Percentiles rank a stretch among this genome's conserved stretches.
phyloP scores from a whole-genome alignment of 2,329 filamentous ascomycete species.

The Colletotrichum chlorophyti region DNA sequence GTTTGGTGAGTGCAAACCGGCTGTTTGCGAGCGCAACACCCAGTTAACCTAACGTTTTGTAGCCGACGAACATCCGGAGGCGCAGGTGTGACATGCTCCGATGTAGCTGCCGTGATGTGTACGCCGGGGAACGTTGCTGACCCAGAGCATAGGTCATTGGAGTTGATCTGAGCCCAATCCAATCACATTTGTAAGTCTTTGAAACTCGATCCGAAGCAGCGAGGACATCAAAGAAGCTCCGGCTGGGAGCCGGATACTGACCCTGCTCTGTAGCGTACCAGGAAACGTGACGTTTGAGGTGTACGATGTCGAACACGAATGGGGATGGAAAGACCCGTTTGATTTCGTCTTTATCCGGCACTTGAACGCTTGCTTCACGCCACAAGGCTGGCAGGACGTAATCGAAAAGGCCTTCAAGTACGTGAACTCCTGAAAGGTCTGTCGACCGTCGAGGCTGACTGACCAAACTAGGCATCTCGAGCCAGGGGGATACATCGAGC shows the following conservation, averaged over 20 bases:
- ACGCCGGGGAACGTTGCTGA: not conserved
- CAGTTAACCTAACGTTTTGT: not conserved
- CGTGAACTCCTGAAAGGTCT: not conserved
- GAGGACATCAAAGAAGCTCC: no score
- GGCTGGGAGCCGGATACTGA: no score
- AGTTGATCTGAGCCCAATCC: conserved; percentile 43
- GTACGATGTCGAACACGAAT: conserved; percentile 39
- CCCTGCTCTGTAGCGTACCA: conserved; percentile 33
- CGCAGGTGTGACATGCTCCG: conserved; percentile 29
- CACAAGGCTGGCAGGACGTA: conserved; percentile 32
- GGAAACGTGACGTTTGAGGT: conserved; percentile 38
- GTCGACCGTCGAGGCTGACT: conserved; percentile 6
- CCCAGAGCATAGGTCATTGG: conserved; percentile 31
- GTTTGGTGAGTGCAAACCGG: conserved; percentile 14
- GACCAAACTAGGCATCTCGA: conserved; percentile 33
- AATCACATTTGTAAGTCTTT: conserved; percentile 35
- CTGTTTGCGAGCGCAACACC: no score
- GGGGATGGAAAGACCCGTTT: conserved; percentile 32
- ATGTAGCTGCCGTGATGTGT: no score
- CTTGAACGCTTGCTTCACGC: conserved; percentile 37
- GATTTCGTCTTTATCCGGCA: conserved; percentile 43
- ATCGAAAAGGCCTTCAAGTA: conserved; percentile 32
- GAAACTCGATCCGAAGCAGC: no score
- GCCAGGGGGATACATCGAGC: conserved; percentile 41
- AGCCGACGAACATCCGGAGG: conserved; percentile 39